Evolutionary conservation across 106 monocot genomes (phyloP).

Genomic region (Xerophyta viscosa): DNA sequence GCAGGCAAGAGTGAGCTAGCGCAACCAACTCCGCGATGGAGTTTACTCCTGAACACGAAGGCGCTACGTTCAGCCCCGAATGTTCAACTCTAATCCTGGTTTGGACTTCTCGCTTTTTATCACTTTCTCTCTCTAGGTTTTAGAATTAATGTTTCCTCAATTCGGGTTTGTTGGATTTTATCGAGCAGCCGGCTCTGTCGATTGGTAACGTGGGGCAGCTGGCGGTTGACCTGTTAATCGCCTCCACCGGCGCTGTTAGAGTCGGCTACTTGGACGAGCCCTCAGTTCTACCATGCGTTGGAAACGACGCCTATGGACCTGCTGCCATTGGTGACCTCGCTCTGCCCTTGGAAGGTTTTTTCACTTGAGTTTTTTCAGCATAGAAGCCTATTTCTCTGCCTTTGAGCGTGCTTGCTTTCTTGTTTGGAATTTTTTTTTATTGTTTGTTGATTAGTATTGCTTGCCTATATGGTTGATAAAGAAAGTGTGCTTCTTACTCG

Average conservation of each 20-base stretch:
- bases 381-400: too few relatives aligned
- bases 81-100: constrained; percentile 80
- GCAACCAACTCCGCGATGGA: constrained; percentile 18
- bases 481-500: too few relatives aligned
- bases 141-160: background rate
- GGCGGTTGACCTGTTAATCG: constrained; percentile 72
- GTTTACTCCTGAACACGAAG: constrained; percentile 23
- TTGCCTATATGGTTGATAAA: too few relatives aligned
- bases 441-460: too few relatives aligned
- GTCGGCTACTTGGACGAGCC: constrained; percentile 86
- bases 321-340: constrained; percentile 58
- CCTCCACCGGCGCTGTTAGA: constrained; percentile 46
- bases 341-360: constrained; percentile 78
- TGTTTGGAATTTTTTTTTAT: too few relatives aligned
- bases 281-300: constrained; percentile 82
- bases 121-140: background rate
- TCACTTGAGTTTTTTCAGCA: background rate
- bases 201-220: constrained; percentile 96
- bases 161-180: background rate
- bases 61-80: constrained; percentile 28
- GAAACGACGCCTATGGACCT: constrained; percentile 86
- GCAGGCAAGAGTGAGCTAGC: background rate
- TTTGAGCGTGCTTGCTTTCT: too few relatives aligned
- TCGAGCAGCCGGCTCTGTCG: constrained; percentile 69
- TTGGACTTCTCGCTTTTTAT: background rate